Conservation (phyloP, 1,284 basidiomycete genomes). For the Austroboletus niveus region DNA sequence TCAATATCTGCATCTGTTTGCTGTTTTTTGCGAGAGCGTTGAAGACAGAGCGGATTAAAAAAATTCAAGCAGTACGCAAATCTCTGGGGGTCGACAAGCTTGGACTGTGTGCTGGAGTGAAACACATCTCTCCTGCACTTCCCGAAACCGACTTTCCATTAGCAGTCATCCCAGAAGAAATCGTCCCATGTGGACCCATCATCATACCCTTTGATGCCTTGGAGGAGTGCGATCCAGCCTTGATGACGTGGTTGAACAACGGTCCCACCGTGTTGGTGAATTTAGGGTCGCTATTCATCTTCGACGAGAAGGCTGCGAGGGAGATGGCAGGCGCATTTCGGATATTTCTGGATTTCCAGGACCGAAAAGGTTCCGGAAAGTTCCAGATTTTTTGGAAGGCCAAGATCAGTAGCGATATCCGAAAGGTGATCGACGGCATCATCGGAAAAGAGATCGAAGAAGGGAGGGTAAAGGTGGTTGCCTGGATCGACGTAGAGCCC, state of each 20-base stretch:
- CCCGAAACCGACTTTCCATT: background rate
- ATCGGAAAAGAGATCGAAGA: background rate
- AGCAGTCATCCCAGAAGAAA: background rate
- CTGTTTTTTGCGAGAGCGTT: too few species aligned
- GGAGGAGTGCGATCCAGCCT: background rate
- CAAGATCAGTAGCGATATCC: background rate
- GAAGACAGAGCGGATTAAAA: background rate
- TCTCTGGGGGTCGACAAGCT: background rate
- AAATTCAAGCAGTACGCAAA: background rate
- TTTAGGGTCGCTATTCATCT: background rate
- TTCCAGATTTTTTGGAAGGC: background rate
- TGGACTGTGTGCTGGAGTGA: background rate
- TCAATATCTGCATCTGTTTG: background rate
- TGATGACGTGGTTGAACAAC: background rate
- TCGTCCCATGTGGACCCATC: background rate
- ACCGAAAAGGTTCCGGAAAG: background rate
- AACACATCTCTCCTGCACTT: background rate
- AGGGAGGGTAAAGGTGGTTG: slow-evolving; percentile 1
- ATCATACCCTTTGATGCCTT: background rate
- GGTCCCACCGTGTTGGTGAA: background rate
- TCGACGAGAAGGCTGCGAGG: background rate
- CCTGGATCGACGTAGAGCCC: slow-evolving; percentile 12
- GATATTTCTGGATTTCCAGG: background rate
- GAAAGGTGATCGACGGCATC: background rate
- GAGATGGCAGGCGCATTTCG: background rate